Percentiles rank a stretch among this genome's conserved stretches.
These are phyloP conservation scores for Penicillium cosmopolitanum DNA, from an alignment of 495 filamentous ascomycete species.

Conservation along the genomic window DNA sequence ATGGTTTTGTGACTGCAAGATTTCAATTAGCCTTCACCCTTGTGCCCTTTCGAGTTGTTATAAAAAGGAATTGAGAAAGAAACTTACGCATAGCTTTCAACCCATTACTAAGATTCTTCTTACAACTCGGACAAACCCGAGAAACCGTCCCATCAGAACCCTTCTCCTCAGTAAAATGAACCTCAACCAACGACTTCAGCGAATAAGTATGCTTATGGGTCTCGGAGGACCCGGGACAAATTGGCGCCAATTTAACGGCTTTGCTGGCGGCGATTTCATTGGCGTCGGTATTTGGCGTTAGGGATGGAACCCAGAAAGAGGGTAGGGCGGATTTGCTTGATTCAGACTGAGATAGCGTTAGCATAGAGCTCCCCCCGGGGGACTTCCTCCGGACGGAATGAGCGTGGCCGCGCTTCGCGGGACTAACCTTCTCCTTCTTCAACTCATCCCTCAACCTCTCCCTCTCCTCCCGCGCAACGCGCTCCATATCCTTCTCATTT, in stretches of 20 bases:
- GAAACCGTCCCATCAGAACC: constrained; percentile 51
- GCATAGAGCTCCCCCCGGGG: too few relatives aligned
- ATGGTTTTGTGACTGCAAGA: constrained; percentile 75
- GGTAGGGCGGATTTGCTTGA: constrained; percentile 74
- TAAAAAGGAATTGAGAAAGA: too few relatives aligned
- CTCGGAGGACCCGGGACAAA: constrained; percentile 78
- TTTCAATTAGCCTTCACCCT: neutral
- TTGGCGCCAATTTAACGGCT: constrained; percentile 68
- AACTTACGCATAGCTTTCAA: constrained; percentile 80
- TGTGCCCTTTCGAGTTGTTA: too few relatives aligned
- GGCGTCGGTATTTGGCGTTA: constrained; percentile 67
- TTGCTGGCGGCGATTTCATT: constrained; percentile 56
- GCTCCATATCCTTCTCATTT: constrained; percentile 76
- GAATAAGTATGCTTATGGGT: constrained; percentile 75
- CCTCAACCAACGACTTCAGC: constrained; percentile 76
- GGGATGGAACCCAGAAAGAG: constrained; percentile 91
- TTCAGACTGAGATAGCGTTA: constrained; percentile 20
- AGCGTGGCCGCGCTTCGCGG: too few relatives aligned
- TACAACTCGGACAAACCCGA: constrained; percentile 85
- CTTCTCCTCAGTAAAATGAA: constrained; percentile 80
- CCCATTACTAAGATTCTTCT: constrained; percentile 80
- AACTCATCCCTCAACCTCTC: constrained; percentile 68
- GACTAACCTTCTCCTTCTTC: constrained; percentile 80
- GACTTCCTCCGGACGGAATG: too few relatives aligned
- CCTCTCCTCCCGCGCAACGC: constrained; percentile 70